Evolutionary conservation across 1,284 basidiomycete genomes (phyloP).

Genomic region (Puccinia triticina): DNA sequence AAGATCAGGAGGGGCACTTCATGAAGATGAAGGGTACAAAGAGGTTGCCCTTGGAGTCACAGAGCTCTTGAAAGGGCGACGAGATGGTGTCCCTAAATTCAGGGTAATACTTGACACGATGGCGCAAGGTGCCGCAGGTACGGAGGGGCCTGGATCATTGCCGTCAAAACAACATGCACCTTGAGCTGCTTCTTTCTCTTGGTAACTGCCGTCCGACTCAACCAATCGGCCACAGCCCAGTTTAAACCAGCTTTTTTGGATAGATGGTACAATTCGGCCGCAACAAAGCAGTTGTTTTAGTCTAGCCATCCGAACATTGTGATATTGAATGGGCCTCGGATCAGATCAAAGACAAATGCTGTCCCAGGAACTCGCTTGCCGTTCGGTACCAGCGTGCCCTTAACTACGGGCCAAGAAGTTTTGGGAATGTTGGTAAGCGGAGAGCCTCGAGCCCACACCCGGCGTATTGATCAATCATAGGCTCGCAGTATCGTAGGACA

Average conservation of each 20-base stretch:
- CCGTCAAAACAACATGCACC: conserved; percentile 75
- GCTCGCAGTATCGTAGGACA: conserved; percentile 81
- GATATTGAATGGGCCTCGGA: conserved; percentile 92
- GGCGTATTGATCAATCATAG: conserved; percentile 87
- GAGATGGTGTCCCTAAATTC: no score
- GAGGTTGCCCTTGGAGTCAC: no score
- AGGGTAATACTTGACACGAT: no score
- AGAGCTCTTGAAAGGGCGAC: no score
- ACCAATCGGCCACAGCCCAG: conserved; percentile 82
- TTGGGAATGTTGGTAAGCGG: conserved; percentile 75
- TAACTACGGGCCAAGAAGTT: conserved; percentile 82
- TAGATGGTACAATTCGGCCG: conserved; percentile 93
- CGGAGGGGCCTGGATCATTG: conserved; percentile 80
- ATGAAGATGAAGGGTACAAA: no score
- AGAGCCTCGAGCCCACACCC: conserved; percentile 83
- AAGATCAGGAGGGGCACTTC: no score
- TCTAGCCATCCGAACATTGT: conserved; percentile 92
- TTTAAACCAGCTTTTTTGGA: conserved; percentile 92
- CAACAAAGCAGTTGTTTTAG: conserved; percentile 81
- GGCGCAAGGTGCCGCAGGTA: no score
- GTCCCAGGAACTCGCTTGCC: conserved; percentile 88
- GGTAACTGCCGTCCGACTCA: conserved; percentile 72
- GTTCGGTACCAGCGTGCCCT: conserved; percentile 84
- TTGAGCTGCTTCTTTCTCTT: conserved; percentile 63
- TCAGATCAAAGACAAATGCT: conserved; percentile 86